Evolutionary conservation across 2,329 filamentous ascomycete species (phyloP), one percentile per base, ranked within the genome.

Genomic region (Pseudopyricularia javanii): DNA sequence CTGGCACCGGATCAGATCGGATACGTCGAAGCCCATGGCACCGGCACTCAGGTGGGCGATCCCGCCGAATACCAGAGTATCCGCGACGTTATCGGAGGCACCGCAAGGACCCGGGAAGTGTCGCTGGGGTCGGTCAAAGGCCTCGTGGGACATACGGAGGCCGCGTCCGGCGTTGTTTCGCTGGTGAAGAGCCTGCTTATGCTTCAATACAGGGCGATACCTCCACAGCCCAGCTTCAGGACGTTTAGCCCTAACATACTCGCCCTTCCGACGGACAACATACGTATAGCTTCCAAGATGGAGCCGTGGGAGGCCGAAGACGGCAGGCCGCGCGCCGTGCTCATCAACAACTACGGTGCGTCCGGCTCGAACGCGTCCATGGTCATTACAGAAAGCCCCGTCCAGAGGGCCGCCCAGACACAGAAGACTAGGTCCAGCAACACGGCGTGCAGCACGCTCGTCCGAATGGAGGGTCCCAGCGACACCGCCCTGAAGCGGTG

Each of bases 11-110:
- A 57, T 1, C 53, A 63, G 7, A 58, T 69, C 14, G 53, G 61
- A 1, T 60, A 62, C n/a, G 61, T 70, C 6, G 69, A 71, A 52
- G 63, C 64, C 7, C 73, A 75, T 50, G 71, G 71, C 1, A 74
- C 72, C 0, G 71, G 70, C 4, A 74, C 72, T 3, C 58, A 59
- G 5, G 66, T 66, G 1, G 71, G 70, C 1, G 70, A 72, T 45
- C 64, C 66, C 12, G 55, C 56, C 6, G 62, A 64, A 54, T 54
- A 66, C 33, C 63, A 58, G 2, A 63, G 63, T 33, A 58, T 68
- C 7, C 64, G 66, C 0, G 59, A 63, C 56, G 63, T 9, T 57
- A 63, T 6, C 63, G 68, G 3, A 52, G 66, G 8, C 58, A 61
- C 2, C 35, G 7, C 7, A 7, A 7, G 32, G 7, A 5, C 15